These are phyloP conservation scores for Kodamaea hsintzibuensis DNA, from an alignment of 805 yeast species.

Conservation along the genomic window DNA sequence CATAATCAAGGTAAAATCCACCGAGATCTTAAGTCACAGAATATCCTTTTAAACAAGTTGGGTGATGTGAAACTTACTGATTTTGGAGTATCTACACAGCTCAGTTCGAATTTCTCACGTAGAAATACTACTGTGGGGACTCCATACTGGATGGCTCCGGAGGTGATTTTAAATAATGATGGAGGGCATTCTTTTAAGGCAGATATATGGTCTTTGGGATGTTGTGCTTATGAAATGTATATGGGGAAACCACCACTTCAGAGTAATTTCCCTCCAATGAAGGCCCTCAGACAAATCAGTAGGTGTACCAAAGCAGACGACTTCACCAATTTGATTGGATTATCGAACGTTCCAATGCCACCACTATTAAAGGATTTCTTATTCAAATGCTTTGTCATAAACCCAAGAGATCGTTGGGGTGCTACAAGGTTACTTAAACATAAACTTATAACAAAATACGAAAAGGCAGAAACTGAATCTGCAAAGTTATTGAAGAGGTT, in stretches of 20 bases:
- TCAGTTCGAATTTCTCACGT: conserved; percentile 42
- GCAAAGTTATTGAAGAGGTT: conserved; percentile 26
- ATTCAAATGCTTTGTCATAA: conserved; percentile 33
- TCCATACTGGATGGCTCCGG: conserved; percentile 69
- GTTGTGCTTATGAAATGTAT: conserved; percentile 73
- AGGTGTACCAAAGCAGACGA: conserved; percentile 31
- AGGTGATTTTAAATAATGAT: conserved; percentile 55
- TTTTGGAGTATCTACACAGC: conserved; percentile 47
- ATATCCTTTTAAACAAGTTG: conserved; percentile 34
- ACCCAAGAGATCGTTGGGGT: conserved; percentile 31
- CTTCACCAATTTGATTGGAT: conserved; percentile 29
- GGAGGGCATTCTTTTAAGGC: conserved; percentile 60
- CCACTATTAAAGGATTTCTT: conserved; percentile 32
- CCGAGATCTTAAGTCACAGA: conserved; percentile 45
- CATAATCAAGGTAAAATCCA: conserved; percentile 81
- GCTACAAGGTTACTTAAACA: conserved; percentile 36
- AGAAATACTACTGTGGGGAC: conserved; percentile 54
- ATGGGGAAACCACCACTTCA: conserved; percentile 72
- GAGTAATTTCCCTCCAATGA: conserved; percentile 41
- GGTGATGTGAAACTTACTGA: conserved; percentile 47
- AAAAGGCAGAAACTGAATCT: conserved; percentile 9
- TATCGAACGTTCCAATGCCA: conserved; percentile 24
- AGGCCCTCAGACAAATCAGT: conserved; percentile 42
- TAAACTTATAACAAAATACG: conserved; percentile 27
- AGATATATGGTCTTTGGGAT: conserved; percentile 80